Conservation (phyloP, 768 basidiomycete genomes). For the Termitomyces sp. region DNA sequence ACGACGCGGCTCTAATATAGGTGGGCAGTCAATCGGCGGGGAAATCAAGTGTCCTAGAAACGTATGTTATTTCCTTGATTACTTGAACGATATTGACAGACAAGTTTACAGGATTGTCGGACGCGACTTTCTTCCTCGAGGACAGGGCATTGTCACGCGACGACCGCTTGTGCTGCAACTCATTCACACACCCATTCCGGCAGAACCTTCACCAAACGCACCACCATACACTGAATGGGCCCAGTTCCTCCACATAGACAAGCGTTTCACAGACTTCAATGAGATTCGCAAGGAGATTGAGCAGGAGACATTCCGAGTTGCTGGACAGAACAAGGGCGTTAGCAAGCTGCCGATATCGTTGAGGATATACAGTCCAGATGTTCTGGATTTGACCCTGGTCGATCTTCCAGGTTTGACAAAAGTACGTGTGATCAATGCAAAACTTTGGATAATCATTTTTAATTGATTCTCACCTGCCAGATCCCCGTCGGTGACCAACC, state of each 20-base stretch:
- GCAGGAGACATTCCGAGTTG: conserved; percentile 94
- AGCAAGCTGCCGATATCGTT: conserved; percentile 95
- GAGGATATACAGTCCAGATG: conserved; percentile 93
- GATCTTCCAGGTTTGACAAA: conserved; percentile 97
- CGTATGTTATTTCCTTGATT: conserved; percentile 51
- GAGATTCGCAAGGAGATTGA: conserved; percentile 97
- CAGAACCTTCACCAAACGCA: conserved; percentile 42
- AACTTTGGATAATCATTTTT: neutral
- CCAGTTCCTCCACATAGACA: conserved; percentile 96
- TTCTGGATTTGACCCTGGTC: conserved; percentile 93
- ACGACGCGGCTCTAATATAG: conserved; percentile 35
- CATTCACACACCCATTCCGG: conserved; percentile 79
- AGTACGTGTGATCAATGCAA: conserved; percentile 41
- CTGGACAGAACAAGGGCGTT: conserved; percentile 98
- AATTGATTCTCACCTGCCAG: conserved; percentile 33
- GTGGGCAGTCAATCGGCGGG: conserved; percentile 97
- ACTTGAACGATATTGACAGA: conserved; percentile 9
- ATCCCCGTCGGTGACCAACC: conserved; percentile 97
- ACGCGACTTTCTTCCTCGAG: conserved; percentile 84
- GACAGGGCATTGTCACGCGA: conserved; percentile 93
- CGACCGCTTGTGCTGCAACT: conserved; percentile 94
- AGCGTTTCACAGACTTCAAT: conserved; percentile 92
- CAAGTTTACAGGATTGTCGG: conserved; percentile 76
- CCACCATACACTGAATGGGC: conserved; percentile 81
- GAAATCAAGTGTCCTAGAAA: conserved; percentile 95